phyloP scores from a whole-genome alignment of 768 basidiomycete species.

The Xerocomellus dryophilus region DNA sequence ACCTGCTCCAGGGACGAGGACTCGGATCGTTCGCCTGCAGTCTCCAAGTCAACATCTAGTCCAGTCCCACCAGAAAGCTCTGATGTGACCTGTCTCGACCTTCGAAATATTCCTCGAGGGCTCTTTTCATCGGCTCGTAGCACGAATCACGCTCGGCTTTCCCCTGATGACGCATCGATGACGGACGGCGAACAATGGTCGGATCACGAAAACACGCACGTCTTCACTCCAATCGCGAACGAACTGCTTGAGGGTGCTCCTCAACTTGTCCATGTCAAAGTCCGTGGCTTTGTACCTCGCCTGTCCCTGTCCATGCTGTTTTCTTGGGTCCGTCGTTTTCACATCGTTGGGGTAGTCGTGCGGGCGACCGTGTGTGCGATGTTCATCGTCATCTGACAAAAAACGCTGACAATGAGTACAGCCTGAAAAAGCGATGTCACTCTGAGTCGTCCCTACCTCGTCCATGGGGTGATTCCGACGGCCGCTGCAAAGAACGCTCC shows the following conservation, averaged over 20 bases:
- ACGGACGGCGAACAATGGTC: not conserved
- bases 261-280: conserved; percentile 84
- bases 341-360: conserved; percentile 23
- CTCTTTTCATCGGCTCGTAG: conserved; percentile 80
- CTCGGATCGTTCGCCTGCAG: conserved; percentile 52
- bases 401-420: not conserved
- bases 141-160: conserved; percentile 69
- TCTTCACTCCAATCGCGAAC: conserved; percentile 91
- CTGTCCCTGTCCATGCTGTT: conserved; percentile 6
- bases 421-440: conserved; percentile 17
- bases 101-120: conserved; percentile 62
- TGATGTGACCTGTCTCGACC: conserved; percentile 43
- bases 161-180: conserved; percentile 46
- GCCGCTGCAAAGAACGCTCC: not conserved
- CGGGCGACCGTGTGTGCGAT: conserved; percentile 38
- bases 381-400: conserved; percentile 23
- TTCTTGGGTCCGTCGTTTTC: conserved; percentile 12
- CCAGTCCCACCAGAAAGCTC: not conserved
- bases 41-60: not conserved
- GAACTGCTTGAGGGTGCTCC: conserved; percentile 90
- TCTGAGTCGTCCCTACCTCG: conserved; percentile 24
- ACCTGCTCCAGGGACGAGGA: conserved; percentile 89
- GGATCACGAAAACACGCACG: conserved; percentile 38
- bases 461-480: not conserved
- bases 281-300: conserved; percentile 53